Evolutionary conservation across 1,284 basidiomycete genomes (phyloP).

Genomic region (Irpex sp.): DNA sequence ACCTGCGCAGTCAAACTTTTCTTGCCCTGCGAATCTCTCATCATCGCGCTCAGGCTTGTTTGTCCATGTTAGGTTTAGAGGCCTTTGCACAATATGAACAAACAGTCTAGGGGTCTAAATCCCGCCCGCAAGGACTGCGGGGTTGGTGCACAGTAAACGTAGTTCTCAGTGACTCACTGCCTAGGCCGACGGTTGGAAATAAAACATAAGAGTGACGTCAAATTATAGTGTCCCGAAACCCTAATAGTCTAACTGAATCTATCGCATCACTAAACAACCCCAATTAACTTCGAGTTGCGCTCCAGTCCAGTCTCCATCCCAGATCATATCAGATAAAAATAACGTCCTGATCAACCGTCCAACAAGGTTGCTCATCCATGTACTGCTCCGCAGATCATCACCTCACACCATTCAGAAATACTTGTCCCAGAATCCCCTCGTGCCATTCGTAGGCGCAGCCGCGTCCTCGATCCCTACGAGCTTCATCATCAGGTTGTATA

Average conservation of each 20-base stretch:
- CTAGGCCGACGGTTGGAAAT: not conserved
- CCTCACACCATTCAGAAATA: conserved; percentile 44
- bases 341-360: not conserved
- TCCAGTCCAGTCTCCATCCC: not conserved
- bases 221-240: not conserved
- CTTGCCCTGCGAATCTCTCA: not conserved
- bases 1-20: too few species aligned
- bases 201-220: not conserved
- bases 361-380: not conserved
- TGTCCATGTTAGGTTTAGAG: not conserved
- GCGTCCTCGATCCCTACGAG: conserved; percentile 59
- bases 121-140: too few species aligned
- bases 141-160: too few species aligned
- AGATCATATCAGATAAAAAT: not conserved
- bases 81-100: not conserved
- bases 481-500: conserved; percentile 79
- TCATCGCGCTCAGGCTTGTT: not conserved
- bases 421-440: conserved; percentile 72
- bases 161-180: not conserved
- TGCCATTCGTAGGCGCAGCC: conserved; percentile 71
- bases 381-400: not conserved
- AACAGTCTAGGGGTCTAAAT: not conserved
- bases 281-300: not conserved
- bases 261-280: not conserved
- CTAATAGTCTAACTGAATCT: not conserved